phyloP scores from a whole-genome alignment of 2,329 filamentous ascomycete genomes.

The Proliferodiscus dingleyae region DNA sequence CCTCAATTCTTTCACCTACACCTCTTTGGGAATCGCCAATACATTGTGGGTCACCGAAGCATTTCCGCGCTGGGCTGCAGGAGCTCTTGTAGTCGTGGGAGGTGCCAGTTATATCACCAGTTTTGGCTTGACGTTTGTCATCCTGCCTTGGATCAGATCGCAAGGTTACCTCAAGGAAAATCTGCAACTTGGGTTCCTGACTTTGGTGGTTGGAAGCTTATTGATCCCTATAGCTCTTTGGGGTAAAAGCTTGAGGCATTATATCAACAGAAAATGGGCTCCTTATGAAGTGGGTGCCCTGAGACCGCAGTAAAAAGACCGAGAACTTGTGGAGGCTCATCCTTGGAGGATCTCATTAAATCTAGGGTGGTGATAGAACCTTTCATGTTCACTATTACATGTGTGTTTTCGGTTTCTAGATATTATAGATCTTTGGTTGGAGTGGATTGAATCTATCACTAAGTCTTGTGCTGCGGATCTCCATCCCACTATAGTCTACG shows the following conservation, averaged over 20 bases:
- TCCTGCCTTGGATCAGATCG: constrained; percentile 12
- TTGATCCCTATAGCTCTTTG: constrained; percentile 15
- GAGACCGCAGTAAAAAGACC: constrained; percentile 4
- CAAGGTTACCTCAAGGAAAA: constrained; percentile 9
- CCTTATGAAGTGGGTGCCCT: constrained; percentile 5
- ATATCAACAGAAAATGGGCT: constrained; percentile 4
- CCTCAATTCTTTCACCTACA: constrained; percentile 12
- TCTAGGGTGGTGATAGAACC: too few species aligned
- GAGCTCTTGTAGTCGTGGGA: constrained; percentile 13
- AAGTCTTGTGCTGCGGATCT: too few species aligned
- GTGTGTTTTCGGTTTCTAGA: too few species aligned
- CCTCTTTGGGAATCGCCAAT: constrained; percentile 10
- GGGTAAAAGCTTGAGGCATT: constrained; percentile 5
- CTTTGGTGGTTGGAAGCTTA: constrained; percentile 9
- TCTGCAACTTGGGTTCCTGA: constrained; percentile 9
- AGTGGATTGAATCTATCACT: too few species aligned
- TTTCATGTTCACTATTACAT: too few species aligned
- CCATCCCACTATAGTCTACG: too few species aligned
- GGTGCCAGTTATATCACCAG: constrained; percentile 14
- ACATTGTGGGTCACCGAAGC: constrained; percentile 18
- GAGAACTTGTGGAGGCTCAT: too few species aligned
- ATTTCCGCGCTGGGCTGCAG: constrained; percentile 16
- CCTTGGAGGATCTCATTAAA: too few species aligned
- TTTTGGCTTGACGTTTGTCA: constrained; percentile 14
- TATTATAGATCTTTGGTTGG: too few species aligned